Conservation (phyloP, 2,329 filamentous ascomycete species). For the Aspergillus sp. region DNA sequence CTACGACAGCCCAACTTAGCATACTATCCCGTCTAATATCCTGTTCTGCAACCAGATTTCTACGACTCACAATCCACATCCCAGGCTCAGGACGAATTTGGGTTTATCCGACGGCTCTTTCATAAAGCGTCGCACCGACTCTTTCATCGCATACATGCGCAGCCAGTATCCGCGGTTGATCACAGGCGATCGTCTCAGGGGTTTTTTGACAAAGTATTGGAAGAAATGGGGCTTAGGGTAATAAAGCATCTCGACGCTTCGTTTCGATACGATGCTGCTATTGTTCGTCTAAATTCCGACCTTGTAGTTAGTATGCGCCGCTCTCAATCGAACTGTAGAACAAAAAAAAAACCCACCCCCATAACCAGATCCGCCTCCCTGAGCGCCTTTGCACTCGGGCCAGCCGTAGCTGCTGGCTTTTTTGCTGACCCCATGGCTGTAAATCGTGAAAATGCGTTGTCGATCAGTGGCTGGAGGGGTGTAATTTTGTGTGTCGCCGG, state of each 20-base stretch:
- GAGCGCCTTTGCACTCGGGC: slow-evolving; percentile 23
- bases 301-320: not conserved
- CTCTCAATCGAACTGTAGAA: not conserved
- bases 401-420: slow-evolving; percentile 15
- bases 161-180: slow-evolving; percentile 90
- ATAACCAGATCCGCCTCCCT: slow-evolving; percentile 51
- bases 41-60: not conserved
- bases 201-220: slow-evolving; percentile 80
- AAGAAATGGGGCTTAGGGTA: slow-evolving; percentile 79
- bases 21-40: slow-evolving; percentile 9
- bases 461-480: no score
- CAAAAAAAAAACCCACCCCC: slow-evolving; percentile 37
- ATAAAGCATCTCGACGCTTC: slow-evolving; percentile 87
- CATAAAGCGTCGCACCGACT: slow-evolving; percentile 71
- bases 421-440: slow-evolving; percentile 7
- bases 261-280: slow-evolving; percentile 86
- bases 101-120: slow-evolving; percentile 48
- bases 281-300: slow-evolving; percentile 65
- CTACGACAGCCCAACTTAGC: slow-evolving; percentile 44
- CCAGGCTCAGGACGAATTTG: slow-evolving; percentile 77
- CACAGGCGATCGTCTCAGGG: slow-evolving; percentile 74
- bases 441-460: not conserved
- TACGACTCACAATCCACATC: slow-evolving; percentile 77
- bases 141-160: slow-evolving; percentile 75
- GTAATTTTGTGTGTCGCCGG: no score